Base-by-base conservation (phyloP, 768 basidiomycete genomes). In the Porphyrellus cyaneotinctus region DNA sequence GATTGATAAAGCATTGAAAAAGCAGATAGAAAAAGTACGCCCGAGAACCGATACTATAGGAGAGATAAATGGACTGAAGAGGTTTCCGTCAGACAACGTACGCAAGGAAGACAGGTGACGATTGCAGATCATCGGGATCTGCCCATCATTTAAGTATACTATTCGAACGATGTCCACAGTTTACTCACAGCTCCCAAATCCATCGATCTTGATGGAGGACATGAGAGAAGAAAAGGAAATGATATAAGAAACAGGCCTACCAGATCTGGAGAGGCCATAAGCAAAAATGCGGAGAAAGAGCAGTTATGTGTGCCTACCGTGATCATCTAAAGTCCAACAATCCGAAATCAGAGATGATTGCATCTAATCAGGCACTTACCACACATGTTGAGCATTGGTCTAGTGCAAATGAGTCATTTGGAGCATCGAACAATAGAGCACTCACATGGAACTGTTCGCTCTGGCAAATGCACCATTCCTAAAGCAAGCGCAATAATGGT, bases 21-120 rank as follows among this genome's bases (percentile, higher is more conserved):
- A 99, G 76, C 20, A 95, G 75, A 72, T 85, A 99, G 75, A 85
- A 95, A 68, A 95, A 95, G 71, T 94, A 97, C 20, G 86, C 91
- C 58, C 88, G 75, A 1, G 82, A 70, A 7, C 95, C 95, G 49
- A 97, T 88, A 9, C 87, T 91, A 53, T 41, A 20, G 5, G 28
- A 23, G 2, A 31, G n/a, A 23, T 53, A 0, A 58, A 31, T 49
- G 11, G 4, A 26, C 18, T 14, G 18, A 11, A 46, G 18, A 37
- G 12, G 13, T 5, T 13, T 37, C 11, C 7, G 5, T 10, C 18
- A 47, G n/a, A 48, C n/a, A 24, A 59, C 68, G 63, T 62, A 90
- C 88, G 76, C 72, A 61, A 73, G 73, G 68, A 93, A 93, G 17
- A 93, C 77, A 2, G 90, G 84, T 6, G 88, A 79, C 45, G 56